Percentiles rank a stretch among this genome's conserved stretches.
phyloP scores from a whole-genome alignment of 208 protist genomes.

The Acanthamoeba comandoni region DNA sequence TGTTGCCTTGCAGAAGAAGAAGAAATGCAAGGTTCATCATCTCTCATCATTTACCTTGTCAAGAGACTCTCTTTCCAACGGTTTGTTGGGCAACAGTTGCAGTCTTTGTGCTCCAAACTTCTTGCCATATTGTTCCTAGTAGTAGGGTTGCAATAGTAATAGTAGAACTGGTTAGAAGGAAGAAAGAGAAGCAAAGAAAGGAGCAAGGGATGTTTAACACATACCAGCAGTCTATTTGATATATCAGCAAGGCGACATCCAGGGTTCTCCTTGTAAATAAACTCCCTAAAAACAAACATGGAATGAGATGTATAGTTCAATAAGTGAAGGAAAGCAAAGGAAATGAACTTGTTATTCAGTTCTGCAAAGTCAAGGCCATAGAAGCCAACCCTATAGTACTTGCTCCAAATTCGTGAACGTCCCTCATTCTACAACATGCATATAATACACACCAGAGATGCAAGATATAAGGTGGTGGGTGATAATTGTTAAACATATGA shows the following conservation, averaged over 20 bases:
- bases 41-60: neutral
- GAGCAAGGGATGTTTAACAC: no score
- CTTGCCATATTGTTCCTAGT: slow-evolving; percentile 39
- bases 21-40: neutral
- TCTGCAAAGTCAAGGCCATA: slow-evolving; percentile 26
- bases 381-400: slow-evolving; percentile 67
- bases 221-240: neutral
- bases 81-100: slow-evolving; percentile 57
- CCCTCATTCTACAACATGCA: slow-evolving; percentile 43
- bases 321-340: neutral
- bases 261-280: slow-evolving; percentile 59
- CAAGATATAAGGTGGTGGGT: no score
- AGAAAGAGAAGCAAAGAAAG: no score
- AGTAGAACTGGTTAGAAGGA: no score
- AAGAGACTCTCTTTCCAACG: slow-evolving; percentile 3
- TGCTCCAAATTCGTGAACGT: slow-evolving; percentile 11
- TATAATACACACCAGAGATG: neutral
- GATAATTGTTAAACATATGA: no score
- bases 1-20: neutral
- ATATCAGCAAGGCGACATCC: slow-evolving; percentile 28
- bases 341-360: slow-evolving; percentile 32
- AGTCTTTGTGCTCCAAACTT: slow-evolving; percentile 63
- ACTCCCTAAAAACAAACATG: slow-evolving; percentile 24
- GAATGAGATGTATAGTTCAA: neutral
- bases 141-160: no score